Evolutionary conservation across 345 rosid genomes (phyloP).

Genomic region (Populus ilicifolia): DNA sequence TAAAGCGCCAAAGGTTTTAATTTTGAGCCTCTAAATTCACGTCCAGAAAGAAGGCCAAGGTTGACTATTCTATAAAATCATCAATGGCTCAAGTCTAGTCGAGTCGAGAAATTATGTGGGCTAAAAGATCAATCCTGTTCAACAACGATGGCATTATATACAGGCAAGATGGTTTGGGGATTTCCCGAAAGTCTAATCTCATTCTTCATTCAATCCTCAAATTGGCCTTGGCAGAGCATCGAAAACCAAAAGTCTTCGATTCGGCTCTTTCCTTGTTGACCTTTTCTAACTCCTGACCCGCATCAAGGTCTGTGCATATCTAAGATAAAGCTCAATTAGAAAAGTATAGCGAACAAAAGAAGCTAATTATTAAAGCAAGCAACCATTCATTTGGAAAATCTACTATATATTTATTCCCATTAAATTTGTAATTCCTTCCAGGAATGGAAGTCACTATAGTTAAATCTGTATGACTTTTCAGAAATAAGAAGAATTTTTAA

Average conservation of each 20-base stretch:
- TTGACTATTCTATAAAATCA: too few relatives aligned
- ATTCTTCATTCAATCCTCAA: too few relatives aligned
- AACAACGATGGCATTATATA: background rate
- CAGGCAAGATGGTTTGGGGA: too few relatives aligned
- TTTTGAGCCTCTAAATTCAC: too few relatives aligned
- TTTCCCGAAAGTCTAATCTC: too few relatives aligned
- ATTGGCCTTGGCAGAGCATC: too few relatives aligned
- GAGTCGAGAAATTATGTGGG: background rate
- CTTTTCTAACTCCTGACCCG: too few relatives aligned
- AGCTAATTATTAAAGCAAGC: background rate
- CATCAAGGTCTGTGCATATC: background rate
- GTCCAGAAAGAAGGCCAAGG: background rate
- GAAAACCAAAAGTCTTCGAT: too few relatives aligned
- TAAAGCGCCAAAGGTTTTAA: too few relatives aligned
- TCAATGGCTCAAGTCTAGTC: background rate
- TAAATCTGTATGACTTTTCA: slow-evolving; percentile 33
- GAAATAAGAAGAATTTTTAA: slow-evolving; percentile 15
- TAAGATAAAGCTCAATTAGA: background rate
- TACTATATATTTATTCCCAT: slow-evolving; percentile 31
- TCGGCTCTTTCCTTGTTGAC: too few relatives aligned
- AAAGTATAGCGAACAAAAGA: background rate
- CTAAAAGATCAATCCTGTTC: background rate
- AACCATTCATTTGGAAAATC: slow-evolving; percentile 10
- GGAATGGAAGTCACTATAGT: slow-evolving; percentile 18
- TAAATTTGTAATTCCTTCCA: slow-evolving; percentile 35